Percentiles rank a stretch among this genome's conserved stretches.
These are phyloP conservation scores for Dujonia santamariae DNA, from an alignment of 1,139 yeast species.

Conservation along the genomic window DNA sequence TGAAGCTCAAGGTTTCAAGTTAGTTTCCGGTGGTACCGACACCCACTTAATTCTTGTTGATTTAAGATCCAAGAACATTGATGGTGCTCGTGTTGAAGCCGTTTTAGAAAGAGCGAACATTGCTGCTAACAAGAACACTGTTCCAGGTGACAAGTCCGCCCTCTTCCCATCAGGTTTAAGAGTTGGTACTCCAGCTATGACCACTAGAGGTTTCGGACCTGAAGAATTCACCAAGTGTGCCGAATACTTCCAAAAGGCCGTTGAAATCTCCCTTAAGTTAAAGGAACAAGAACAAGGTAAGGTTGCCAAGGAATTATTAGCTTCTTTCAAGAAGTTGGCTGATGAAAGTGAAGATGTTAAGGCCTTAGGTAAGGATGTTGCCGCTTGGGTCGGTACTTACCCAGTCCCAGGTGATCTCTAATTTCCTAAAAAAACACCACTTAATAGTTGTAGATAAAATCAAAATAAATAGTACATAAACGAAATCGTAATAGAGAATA, in stretches of 20 bases:
- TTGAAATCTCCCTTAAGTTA: slow-evolving; percentile 58
- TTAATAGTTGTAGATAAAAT: not conserved
- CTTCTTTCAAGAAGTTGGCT: slow-evolving; percentile 63
- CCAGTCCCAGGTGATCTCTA: slow-evolving; percentile 79
- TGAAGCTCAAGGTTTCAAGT: slow-evolving; percentile 61
- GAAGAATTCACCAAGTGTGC: slow-evolving; percentile 78
- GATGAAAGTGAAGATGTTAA: slow-evolving; percentile 56
- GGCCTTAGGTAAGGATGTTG: slow-evolving; percentile 59
- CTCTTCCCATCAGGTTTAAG: slow-evolving; percentile 93
- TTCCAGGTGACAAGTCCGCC: slow-evolving; percentile 95
- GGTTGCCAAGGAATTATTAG: slow-evolving; percentile 62
- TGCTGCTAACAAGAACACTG: slow-evolving; percentile 93
- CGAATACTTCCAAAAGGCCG: slow-evolving; percentile 75
- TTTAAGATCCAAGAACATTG: slow-evolving; percentile 79
- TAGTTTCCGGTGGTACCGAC: slow-evolving; percentile 93
- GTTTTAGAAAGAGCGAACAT: slow-evolving; percentile 86
- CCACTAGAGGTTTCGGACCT: slow-evolving; percentile 87
- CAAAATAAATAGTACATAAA: too few species aligned
- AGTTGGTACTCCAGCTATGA: slow-evolving; percentile 98
- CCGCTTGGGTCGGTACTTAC: slow-evolving; percentile 61
- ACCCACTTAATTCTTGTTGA: slow-evolving; percentile 88
- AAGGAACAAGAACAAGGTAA: slow-evolving; percentile 59
- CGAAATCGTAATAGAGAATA: too few species aligned
- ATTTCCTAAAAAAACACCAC: too few species aligned
- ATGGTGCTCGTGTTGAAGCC: slow-evolving; percentile 95